Base-by-base conservation (phyloP, 306 rosid genomes). In the Lathyrus aphaca region DNA sequence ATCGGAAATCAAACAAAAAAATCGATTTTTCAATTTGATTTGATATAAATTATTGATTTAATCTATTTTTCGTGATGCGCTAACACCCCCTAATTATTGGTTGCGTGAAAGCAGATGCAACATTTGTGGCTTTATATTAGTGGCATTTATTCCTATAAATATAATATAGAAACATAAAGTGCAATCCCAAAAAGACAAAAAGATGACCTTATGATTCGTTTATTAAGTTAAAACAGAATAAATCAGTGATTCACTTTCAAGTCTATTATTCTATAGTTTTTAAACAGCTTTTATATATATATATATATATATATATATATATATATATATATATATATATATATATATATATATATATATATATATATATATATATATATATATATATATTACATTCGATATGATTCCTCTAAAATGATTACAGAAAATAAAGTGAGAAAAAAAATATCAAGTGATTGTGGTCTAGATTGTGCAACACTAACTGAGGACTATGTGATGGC, bases 111-210 rank as follows among this genome's bases (percentile, higher is more conserved):
- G 46, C 17, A 32, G 50, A 72, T 61, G 54, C 45, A 50, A 9
- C 43, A 39, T 68, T 62, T 43, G 57, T 70, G 51, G 55, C 45
- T 13, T 44, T 50, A 10, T 10, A 43, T 16, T 17, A 11, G 19
- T 49, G 58, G 86, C 69, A 78, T 71, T 51, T 78, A 69, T 78
- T 66, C 75, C 27, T 51, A 13, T 42, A 14, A 69, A 18, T 51
- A 13, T 42, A 14, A 69, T n/a, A 30, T 30, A 35, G 10, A 17
- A 72, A 48, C 30, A 61, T 8, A 70, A 57, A 75, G 57, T 75
- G 35, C 57, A 68, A 37, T 23, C 32, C 59, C 70, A 15, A 9
- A 45, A 65, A 65, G 29, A 45, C 19, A 15, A 18, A 58, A 49
- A 37, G 16, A 29, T 46, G 67, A 59, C 18, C 40, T 37, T 11